Evolutionary conservation across 208 protist genomes (phyloP).

Genomic region (Wallacemonas rigidus): DNA sequence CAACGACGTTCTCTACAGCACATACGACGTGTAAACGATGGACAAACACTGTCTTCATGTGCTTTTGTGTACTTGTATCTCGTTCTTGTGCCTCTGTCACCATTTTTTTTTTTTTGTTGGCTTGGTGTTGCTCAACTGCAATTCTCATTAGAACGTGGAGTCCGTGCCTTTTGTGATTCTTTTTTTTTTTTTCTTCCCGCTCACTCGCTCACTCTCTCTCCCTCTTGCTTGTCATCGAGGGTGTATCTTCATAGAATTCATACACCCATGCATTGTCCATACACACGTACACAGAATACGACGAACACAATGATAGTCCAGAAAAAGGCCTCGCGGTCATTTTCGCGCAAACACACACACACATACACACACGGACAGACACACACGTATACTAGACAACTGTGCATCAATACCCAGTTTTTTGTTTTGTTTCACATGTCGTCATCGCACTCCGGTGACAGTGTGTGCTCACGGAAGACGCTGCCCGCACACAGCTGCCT

Average conservation of each 20-base stretch:
- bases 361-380: neutral
- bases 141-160: neutral
- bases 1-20: constrained; percentile 70
- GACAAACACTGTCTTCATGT: too few species aligned
- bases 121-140: neutral
- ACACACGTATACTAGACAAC: neutral
- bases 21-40: constrained; percentile 29
- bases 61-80: neutral
- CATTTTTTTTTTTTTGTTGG: neutral
- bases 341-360: neutral
- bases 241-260: neutral
- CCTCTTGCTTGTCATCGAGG: constrained; percentile 4
- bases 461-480: too few species aligned
- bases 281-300: constrained; percentile 6
- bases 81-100: neutral
- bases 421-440: too few species aligned
- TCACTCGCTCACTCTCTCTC: neutral
- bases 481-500: too few species aligned
- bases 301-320: too few species aligned
- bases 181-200: constrained; percentile 15
- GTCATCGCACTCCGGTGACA: too few species aligned
- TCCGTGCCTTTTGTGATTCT: constrained; percentile 6
- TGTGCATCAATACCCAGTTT: too few species aligned
- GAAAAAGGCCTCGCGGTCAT: neutral
- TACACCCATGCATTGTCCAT: neutral